Percentiles rank a stretch among this genome's conserved stretches.
These are phyloP conservation scores for Populus pruinosa DNA, from an alignment of 345 rosid genomes.

Conservation along the genomic window DNA sequence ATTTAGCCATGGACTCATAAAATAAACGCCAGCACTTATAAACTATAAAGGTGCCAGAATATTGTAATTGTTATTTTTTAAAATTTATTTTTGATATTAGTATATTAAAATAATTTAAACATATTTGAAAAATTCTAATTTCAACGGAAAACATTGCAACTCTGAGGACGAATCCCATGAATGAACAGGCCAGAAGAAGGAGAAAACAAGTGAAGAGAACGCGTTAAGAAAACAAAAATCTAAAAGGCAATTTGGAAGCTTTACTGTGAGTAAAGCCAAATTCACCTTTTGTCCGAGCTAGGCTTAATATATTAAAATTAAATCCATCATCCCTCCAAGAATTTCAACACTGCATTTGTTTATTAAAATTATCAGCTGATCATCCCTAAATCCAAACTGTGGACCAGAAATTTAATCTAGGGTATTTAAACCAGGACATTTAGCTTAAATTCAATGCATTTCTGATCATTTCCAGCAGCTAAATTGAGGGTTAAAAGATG, in stretches of 20 bases:
- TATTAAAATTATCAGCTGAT: not conserved
- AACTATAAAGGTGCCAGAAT: too few relatives aligned
- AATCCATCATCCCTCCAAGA: not conserved
- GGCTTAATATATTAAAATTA: too few relatives aligned
- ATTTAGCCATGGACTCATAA: not conserved
- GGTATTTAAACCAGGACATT: not conserved
- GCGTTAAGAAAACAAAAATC: constrained; percentile 6
- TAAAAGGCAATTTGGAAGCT: not conserved
- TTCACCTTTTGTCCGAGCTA: not conserved
- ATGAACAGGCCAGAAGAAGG: not conserved
- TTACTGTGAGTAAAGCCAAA: not conserved
- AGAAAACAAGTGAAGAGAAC: not conserved
- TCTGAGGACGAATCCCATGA: constrained; percentile 13
- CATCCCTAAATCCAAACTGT: not conserved
- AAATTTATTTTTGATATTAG: too few relatives aligned
- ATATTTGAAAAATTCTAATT: too few relatives aligned
- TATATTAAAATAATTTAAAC: too few relatives aligned
- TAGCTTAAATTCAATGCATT: not conserved
- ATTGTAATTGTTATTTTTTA: too few relatives aligned
- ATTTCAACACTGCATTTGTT: not conserved
- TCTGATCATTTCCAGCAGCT: not conserved
- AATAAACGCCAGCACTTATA: not conserved
- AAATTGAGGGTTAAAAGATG: not conserved
- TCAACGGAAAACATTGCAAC: too few relatives aligned
- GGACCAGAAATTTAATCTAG: too few relatives aligned